Base-by-base conservation (phyloP, 2,329 filamentous ascomycete species). In the Apiospora hydei region DNA sequence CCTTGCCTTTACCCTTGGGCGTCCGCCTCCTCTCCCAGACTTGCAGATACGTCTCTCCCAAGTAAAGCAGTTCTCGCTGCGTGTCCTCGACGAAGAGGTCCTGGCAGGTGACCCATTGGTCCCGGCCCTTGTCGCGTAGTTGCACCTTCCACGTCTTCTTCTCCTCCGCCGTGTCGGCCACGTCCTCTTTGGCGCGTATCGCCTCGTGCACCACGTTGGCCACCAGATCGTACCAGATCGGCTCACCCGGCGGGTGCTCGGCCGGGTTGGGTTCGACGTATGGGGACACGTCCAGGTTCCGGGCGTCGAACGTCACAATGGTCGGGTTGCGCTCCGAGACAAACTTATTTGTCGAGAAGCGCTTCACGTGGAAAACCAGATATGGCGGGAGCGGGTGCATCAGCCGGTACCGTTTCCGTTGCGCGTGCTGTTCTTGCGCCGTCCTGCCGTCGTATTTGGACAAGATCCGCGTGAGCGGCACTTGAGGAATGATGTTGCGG, bases 311-410 rank as follows among this genome's bases (percentile, higher is more conserved):
- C 0, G 96, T 98, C 75, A 99, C 96, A 78, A 99, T 99, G 13
- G 96, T 99, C 0, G 96, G 96, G 82, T 99, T 99, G 69, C 96
- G 93, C 84, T 98, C 96, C 2, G 93, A 90, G 26, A 99, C 94
- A 80, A 99, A 99, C 82, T 98, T 98, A 86, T 99, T 99, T 76
- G 93, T 92, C 76, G 92, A 94, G 87, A 99, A 99, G 77, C 96
- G 94, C 85, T 98, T 98, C 85, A 98, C 92, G 85, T 99, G 96
- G 84, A 99, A 94, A 70, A 96, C 86, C 24, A 99, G 90, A 80
- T 93, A 98, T 0, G 95, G 96, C 0, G 96, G 96, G 0, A 99
- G 87, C 0, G 96, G 96, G 78, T 98, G 95, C 67, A 97, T 85
- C 5, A 99, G 88, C 21, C 96, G 91, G 83, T 98, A 98, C 46